phyloP scores from a whole-genome alignment of 2,329 filamentous ascomycete genomes.

The Phyllachora maydis region DNA sequence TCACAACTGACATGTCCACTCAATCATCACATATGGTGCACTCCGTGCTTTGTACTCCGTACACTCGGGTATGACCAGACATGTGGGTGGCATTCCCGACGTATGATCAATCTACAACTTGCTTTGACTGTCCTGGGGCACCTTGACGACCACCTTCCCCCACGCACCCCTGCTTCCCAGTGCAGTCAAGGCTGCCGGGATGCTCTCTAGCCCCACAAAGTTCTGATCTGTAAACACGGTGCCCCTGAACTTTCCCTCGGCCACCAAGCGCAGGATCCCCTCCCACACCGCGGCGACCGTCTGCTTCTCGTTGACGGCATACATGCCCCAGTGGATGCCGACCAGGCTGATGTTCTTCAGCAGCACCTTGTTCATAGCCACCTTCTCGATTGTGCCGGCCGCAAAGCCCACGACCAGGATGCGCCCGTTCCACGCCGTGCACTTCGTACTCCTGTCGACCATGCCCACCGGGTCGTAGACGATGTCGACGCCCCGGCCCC shows the following conservation, averaged over 20 bases:
- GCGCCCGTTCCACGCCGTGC: slow-evolving; percentile 81
- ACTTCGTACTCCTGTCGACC: slow-evolving; percentile 75
- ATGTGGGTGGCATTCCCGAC: no score
- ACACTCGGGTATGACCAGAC: slow-evolving; percentile 1
- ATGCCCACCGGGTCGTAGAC: slow-evolving; percentile 90
- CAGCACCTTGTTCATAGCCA: slow-evolving; percentile 79
- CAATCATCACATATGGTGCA: no score
- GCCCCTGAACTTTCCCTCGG: slow-evolving; percentile 56
- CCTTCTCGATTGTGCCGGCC: slow-evolving; percentile 69
- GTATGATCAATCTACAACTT: slow-evolving; percentile 24
- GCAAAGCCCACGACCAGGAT: slow-evolving; percentile 82
- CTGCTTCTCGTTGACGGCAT: slow-evolving; percentile 51
- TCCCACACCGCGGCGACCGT: slow-evolving; percentile 58
- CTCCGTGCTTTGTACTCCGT: not conserved
- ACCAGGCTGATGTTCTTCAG: slow-evolving; percentile 87
- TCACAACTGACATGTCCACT: no score
- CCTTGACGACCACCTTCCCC: slow-evolving; percentile 87
- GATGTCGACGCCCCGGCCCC: slow-evolving; percentile 60
- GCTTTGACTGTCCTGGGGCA: slow-evolving; percentile 45
- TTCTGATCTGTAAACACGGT: slow-evolving; percentile 68
- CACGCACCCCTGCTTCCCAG: slow-evolving; percentile 70
- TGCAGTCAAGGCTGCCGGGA: slow-evolving; percentile 57
- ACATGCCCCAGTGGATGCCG: slow-evolving; percentile 82
- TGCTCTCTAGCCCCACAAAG: slow-evolving; percentile 63
- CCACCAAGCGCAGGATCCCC: slow-evolving; percentile 60